These are phyloP conservation scores for Picochlorum sp. DNA, from an alignment of 139 green algal genomes.

Conservation along the genomic window DNA sequence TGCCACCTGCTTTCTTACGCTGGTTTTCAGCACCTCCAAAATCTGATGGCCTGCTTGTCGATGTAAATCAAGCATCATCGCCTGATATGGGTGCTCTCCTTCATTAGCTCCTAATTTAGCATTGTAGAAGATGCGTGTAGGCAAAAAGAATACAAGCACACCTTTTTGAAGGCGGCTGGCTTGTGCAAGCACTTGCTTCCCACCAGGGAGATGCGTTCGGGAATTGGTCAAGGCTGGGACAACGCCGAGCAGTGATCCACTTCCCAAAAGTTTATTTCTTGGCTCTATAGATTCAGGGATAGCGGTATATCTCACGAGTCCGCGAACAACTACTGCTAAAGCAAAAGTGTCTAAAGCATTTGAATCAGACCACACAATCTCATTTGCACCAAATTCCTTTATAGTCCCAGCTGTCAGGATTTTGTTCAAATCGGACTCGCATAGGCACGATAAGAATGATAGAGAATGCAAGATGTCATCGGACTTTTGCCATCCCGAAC, in stretches of 20 bases:
- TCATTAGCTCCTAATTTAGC: background rate
- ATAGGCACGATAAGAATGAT: background rate
- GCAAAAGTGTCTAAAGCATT: background rate
- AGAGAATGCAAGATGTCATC: background rate
- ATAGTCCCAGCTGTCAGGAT: background rate
- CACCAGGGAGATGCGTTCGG: background rate
- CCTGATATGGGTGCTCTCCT: background rate
- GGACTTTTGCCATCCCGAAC: background rate
- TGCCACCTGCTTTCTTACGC: no score
- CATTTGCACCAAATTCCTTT: slow-evolving; percentile 1
- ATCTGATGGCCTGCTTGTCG: background rate
- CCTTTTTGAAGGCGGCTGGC: slow-evolving; percentile 2
- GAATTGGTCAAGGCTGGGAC: background rate
- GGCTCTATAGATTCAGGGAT: background rate
- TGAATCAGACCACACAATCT: background rate
- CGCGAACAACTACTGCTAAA: background rate
- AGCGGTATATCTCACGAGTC: background rate
- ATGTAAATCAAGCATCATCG: background rate
- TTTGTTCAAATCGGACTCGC: background rate
- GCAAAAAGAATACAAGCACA: slow-evolving; percentile 1
- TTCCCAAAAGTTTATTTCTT: background rate
- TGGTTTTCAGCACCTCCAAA: no score
- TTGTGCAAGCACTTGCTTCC: background rate
- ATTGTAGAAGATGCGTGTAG: background rate
- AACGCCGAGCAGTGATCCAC: background rate